Base-by-base conservation (phyloP, 2,329 filamentous ascomycete species). In the Fusarium sp. region DNA sequence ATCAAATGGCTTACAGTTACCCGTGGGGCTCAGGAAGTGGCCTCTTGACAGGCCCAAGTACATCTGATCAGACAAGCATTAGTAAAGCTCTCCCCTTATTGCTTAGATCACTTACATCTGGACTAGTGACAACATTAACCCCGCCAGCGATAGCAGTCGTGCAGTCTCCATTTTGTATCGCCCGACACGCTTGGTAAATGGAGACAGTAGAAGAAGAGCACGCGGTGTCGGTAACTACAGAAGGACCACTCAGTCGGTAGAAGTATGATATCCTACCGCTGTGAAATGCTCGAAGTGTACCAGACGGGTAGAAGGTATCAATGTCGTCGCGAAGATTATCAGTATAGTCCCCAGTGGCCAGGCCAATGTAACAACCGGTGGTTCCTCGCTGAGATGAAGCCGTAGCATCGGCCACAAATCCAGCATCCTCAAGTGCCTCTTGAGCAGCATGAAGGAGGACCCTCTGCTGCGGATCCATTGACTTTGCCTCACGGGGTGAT, bases 101-200 rank as follows among this genome's bases (percentile, higher is more conserved):
- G n/a, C n/a, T n/a, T n/a, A n/a, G n/a, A n/a, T n/a, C n/a, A n/a
- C 55, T 51, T 16, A 58, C 55, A 29, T 58, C 56, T 12, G 56
- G 56, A 12, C 47, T 58, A 7, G 56, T 58, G 7, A 58, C 53
- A 4, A 58, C 22, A 11, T 58, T 58, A 2, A 53, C 47, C 3
- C 56, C 56, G 6, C 56, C 56, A 3, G 56, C 47, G 11, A 58
- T 53, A n/a, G 56, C 56, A 10, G 56, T 16, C 2, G 46, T 53
- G 4, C 56, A 58, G 14, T 58, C 56, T 18, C 56, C 46, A 10
- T 44, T 58, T 18, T 58, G 46, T 29, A 58, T 32, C 4, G 56
- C 46, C 11, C 40, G 37, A 8, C 46, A 53, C 5, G 56, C 56
- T 10, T 53, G 56, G 6, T 58, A 53, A 6, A 58, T 53, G 13